A percentile compares a stretch with the other conserved stretches of the same genome.
phyloP scores from a whole-genome alignment of 2,329 filamentous ascomycete species.

The Neonectria hederae region DNA sequence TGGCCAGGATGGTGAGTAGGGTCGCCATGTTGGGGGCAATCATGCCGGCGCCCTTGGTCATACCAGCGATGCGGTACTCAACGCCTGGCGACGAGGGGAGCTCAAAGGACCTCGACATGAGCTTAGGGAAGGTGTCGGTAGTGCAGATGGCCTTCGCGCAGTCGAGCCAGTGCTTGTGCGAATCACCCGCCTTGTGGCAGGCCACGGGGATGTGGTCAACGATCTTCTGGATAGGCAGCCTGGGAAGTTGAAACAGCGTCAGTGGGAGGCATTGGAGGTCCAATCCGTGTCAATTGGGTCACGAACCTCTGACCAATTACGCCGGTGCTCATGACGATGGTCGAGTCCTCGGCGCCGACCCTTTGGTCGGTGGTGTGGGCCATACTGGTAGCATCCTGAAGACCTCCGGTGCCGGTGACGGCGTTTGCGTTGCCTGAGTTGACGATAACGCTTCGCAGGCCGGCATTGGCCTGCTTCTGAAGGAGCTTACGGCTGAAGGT shows the following conservation, averaged over 20 bases:
- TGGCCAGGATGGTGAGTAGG: constrained; percentile 88
- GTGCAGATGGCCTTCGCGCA: constrained; percentile 95
- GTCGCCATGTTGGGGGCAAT: constrained; percentile 99
- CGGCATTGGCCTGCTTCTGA: constrained; percentile 70
- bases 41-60: constrained; percentile 99
- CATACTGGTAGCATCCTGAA: constrained; percentile 91
- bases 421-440: constrained; percentile 98
- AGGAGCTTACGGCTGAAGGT: constrained; percentile 82
- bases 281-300: constrained; percentile 13
- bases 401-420: constrained; percentile 88
- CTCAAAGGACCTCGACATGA: constrained; percentile 84
- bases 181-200: constrained; percentile 73
- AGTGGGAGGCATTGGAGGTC: constrained; percentile 18
- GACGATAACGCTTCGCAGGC: constrained; percentile 83
- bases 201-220: constrained; percentile 81
- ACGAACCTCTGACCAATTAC: constrained; percentile 90
- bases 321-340: constrained; percentile 98
- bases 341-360: constrained; percentile 62
- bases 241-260: constrained; percentile 47
- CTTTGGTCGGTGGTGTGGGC: constrained; percentile 77
- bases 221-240: constrained; percentile 92
- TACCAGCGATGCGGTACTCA: constrained; percentile 87
- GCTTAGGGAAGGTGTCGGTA: constrained; percentile 97
- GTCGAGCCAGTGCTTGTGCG: constrained; percentile 86
- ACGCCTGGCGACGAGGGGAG: constrained; percentile 80